Evolutionary conservation across 371 early-diverging fungal species (phyloP), one percentile per base, ranked within the genome.

Genomic region (Mucor mucedo): DNA sequence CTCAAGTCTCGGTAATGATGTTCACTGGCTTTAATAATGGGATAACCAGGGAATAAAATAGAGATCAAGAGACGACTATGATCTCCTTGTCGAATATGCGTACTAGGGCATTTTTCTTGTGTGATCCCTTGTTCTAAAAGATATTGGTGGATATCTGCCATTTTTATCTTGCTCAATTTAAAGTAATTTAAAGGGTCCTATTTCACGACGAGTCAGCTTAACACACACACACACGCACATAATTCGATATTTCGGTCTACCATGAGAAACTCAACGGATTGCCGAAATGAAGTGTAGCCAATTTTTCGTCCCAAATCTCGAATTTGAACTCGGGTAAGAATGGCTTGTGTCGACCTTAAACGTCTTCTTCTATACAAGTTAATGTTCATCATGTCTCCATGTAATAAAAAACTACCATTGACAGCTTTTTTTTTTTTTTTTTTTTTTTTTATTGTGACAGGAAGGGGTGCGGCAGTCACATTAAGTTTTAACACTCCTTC

Each of bases 21-120:
- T 21, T 75, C 76, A 30, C 68, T 71, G 14, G 72, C 72, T 50
- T 65, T 69, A 5, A 64, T 67, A 28, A 69, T 49, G 3, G 76
- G 65, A 42, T 75, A 75, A 4, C 76, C 76, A 28, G 76, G 76
- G 52, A 66, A 75, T 4, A 75, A 45, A 6, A 75, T 69, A 2
- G 63, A 61, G 11, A 75, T 65, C 53, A 75, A 45, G 14, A 69
- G 2, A 41, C 76, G 42, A 30, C 70, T 62, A 62, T 70, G 72
- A 40, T 69, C 69, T 2, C 48, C 49, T 32, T 63, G 68, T 40
- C 55, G 30, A 32, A 69, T 56, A 41, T 66, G 60, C 1, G 61
- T 41, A 32, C 35, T 60, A 10, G 76, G 72, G 14, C 66, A 60
- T 55, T 57, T 63, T 38, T 66, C 59, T 2, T 32, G 35, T 0